Evolutionary conservation across 2,329 filamentous ascomycete genomes (phyloP), one percentile per base, ranked within the genome.

Genomic region (Aspergillus novofumigatus): DNA sequence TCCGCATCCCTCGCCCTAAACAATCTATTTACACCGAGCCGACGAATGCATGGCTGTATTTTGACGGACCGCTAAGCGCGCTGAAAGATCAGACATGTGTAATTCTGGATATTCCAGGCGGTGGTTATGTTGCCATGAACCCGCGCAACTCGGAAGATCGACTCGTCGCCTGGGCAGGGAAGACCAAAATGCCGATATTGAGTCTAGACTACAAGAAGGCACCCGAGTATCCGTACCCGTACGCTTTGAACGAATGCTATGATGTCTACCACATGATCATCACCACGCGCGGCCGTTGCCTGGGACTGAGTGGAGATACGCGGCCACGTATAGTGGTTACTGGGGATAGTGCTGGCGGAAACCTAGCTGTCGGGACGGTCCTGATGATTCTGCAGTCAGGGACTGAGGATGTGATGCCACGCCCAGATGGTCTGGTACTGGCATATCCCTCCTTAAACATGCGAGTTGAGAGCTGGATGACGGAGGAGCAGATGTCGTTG

Each of bases 381-480:
- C 78, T 99, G 55, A 97, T 97, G 92, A 84, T 97, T 28, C 82
- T 97, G 29, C 91, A 97, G 72, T 87, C 86, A 14, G 83, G 82
- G 4, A 81, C 82, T 48, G 81, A 86, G 60, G 77, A 77, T 21
- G 78, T 85, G 2, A 79, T 96, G 5, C 88, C 92, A 0, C 71
- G 83, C 0, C 94, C 94, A 0, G 88, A 90, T 53, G 93, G 92
- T 0, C 75, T 97, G 7, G 81, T 97, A 0, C 81, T 96, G 51
- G 86, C 95, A 57, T 99, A 99, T 67, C 94, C 94, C 0, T 87
- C 88, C 0, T 78, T 99, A 58, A 94, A 97, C 68, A 92, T 97
- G 89, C 97, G 96, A 68, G 97, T 97, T 63, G 91, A 91, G 41
- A 97, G 92, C 73, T 99, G 94, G 94, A 97, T 99, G 92, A 92